Conservation (phyloP, 139 green algal species). For the Haematococcus sp. region DNA sequence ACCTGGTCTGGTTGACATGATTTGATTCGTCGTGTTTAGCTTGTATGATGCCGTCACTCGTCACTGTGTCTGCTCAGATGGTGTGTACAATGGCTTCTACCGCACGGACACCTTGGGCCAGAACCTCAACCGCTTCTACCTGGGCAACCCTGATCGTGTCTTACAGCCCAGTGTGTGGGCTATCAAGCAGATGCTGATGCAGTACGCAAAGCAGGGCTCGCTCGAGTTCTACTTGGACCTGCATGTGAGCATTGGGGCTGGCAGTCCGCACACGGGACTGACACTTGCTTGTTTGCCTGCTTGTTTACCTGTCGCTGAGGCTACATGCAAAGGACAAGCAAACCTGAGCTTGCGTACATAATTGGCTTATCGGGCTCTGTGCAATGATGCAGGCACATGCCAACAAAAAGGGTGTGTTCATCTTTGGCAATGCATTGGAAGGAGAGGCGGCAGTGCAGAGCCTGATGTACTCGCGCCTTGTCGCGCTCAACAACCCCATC, state of each 20-base stretch:
- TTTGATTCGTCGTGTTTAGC: too few species aligned
- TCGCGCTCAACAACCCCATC: conserved; percentile 41
- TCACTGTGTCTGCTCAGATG: conserved; percentile 35
- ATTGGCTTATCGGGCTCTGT: too few species aligned
- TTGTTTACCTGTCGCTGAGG: too few species aligned
- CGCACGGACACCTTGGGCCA: conserved; percentile 51
- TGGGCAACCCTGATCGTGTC: conserved; percentile 26
- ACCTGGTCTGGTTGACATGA: too few species aligned
- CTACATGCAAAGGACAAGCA: too few species aligned
- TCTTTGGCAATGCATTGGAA: conserved; percentile 52
- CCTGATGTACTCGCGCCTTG: conserved; percentile 37
- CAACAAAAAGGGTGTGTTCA: conserved; percentile 62
- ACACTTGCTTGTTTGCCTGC: too few species aligned
- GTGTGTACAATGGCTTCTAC: conserved; percentile 57
- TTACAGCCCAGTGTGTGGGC: conserved; percentile 49
- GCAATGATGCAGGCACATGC: conserved; percentile 39
- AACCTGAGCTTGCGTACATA: too few species aligned
- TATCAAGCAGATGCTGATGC: conserved; percentile 43
- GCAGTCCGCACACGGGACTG: too few species aligned
- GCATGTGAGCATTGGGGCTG: conserved; percentile 16
- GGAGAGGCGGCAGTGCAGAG: conserved; percentile 30
- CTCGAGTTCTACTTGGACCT: conserved; percentile 64
- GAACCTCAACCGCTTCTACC: conserved; percentile 67
- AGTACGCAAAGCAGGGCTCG: conserved; percentile 22
- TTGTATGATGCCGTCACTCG: too few species aligned